Conservation (phyloP, 2,329 filamentous ascomycete genomes). For the Xylaria sp. region DNA sequence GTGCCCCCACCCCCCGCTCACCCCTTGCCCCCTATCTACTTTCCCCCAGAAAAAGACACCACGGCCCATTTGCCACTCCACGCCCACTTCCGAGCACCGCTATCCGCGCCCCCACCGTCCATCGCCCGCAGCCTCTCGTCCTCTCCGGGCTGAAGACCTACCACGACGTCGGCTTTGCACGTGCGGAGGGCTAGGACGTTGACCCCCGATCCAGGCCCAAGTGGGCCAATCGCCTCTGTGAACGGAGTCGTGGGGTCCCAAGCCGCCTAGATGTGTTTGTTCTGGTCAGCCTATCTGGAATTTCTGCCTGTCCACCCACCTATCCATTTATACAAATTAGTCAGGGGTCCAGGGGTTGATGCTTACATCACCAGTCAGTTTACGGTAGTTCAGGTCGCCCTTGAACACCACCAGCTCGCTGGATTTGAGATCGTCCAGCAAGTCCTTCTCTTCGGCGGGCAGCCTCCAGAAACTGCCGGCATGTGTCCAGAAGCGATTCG, state of each 20-base stretch:
- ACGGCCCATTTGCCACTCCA: slow-evolving; percentile 98
- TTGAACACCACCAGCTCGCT: slow-evolving; percentile 96
- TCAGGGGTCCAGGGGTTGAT: not conserved
- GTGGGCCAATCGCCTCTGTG: slow-evolving; percentile 81
- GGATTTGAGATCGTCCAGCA: slow-evolving; percentile 81
- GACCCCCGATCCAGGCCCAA: slow-evolving; percentile 83
- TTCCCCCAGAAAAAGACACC: slow-evolving; percentile 83
- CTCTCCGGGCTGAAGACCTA: slow-evolving; percentile 82
- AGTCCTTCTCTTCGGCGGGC: slow-evolving; percentile 71
- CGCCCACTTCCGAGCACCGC: slow-evolving; percentile 83
- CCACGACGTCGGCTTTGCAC: slow-evolving; percentile 96
- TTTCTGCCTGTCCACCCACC: not conserved
- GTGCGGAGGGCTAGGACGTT: slow-evolving; percentile 89
- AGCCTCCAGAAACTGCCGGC: slow-evolving; percentile 90
- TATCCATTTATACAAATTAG: not conserved
- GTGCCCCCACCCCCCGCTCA: not conserved
- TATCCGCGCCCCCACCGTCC: slow-evolving; percentile 77
- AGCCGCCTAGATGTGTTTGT: slow-evolving; percentile 60
- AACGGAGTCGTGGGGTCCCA: slow-evolving; percentile 94
- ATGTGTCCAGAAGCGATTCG: slow-evolving; percentile 92
- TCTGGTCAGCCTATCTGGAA: slow-evolving; percentile 17
- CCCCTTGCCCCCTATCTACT: slow-evolving; percentile 49
- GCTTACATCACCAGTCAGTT: slow-evolving; percentile 87
- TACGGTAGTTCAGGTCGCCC: slow-evolving; percentile 96
- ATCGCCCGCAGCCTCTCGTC: slow-evolving; percentile 81